phyloP scores from a whole-genome alignment of 1,284 basidiomycete genomes.

The Erythrobasidium hasegawianum region DNA sequence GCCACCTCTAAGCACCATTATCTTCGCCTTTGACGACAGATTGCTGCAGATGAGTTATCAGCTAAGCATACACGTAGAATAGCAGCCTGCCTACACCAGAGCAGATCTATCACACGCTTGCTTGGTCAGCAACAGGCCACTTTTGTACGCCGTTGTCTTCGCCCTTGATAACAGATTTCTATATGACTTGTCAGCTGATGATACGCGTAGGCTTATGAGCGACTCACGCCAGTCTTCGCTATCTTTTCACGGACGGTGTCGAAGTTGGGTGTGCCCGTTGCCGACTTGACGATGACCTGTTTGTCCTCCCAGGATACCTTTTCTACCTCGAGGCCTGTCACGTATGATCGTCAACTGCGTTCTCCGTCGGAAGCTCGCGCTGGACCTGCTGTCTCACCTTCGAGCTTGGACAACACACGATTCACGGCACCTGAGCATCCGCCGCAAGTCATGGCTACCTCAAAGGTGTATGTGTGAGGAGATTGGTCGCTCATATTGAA shows the following conservation, averaged over 20 bases:
- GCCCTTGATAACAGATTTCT: slow-evolving; percentile 17
- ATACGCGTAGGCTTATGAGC: neutral
- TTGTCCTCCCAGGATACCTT: slow-evolving; percentile 30
- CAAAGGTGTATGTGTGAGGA: slow-evolving; percentile 41
- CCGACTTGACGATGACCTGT: slow-evolving; percentile 23
- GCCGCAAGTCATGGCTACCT: slow-evolving; percentile 44
- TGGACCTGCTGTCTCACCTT: slow-evolving; percentile 34
- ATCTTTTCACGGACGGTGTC: slow-evolving; percentile 23
- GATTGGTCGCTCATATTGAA: neutral
- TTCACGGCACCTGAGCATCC: slow-evolving; percentile 44
- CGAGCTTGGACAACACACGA: slow-evolving; percentile 42
- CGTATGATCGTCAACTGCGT: neutral
- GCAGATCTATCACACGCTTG: neutral
- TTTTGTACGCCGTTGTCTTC: slow-evolving; percentile 13
- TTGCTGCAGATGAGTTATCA: slow-evolving; percentile 3
- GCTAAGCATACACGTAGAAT: neutral
- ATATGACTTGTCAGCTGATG: neutral
- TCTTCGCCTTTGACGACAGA: slow-evolving; percentile 6
- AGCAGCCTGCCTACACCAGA: no score
- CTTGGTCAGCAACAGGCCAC: neutral
- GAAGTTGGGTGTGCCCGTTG: slow-evolving; percentile 16
- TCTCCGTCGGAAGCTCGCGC: no score
- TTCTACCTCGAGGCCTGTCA: slow-evolving; percentile 24
- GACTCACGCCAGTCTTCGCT: slow-evolving; percentile 26
- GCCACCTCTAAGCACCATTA: slow-evolving; percentile 9